Conservation (phyloP, 2,329 filamentous ascomycete species). For the Fusarium scirpi region DNA sequence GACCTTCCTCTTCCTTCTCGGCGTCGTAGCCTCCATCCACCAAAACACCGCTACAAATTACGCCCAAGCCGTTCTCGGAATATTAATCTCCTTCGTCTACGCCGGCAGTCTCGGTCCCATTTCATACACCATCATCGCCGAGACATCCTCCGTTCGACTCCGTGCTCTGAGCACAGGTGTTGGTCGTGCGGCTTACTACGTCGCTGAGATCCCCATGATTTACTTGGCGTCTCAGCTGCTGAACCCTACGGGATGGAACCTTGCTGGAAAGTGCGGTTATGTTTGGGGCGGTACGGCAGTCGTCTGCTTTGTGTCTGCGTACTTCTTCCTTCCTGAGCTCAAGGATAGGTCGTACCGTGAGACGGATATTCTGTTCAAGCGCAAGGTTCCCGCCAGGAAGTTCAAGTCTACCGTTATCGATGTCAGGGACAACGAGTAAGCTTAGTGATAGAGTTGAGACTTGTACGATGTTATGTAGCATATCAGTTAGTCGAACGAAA, state of each 20-base stretch:
- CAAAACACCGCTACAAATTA: slow-evolving; percentile 56
- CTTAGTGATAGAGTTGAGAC: fast-evolving
- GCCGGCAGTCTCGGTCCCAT: slow-evolving; percentile 70
- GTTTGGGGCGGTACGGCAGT: slow-evolving; percentile 70
- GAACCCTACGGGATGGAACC: slow-evolving; percentile 62
- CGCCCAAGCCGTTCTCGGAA: slow-evolving; percentile 71
- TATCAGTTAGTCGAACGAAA: neutral
- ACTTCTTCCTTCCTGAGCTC: slow-evolving; percentile 65
- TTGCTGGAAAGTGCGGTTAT: slow-evolving; percentile 68
- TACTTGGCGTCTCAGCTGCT: slow-evolving; percentile 71
- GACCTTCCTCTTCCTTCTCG: slow-evolving; percentile 66
- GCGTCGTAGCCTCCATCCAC: slow-evolving; percentile 66
- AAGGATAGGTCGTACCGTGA: slow-evolving; percentile 69
- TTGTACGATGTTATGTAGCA: neutral
- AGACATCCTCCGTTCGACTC: slow-evolving; percentile 74
- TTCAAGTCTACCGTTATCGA: slow-evolving; percentile 68
- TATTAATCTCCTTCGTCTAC: slow-evolving; percentile 75
- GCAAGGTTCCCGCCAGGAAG: slow-evolving; percentile 64
- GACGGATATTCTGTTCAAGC: slow-evolving; percentile 70
- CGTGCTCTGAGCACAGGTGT: slow-evolving; percentile 73
- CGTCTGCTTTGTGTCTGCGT: slow-evolving; percentile 64
- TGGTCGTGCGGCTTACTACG: slow-evolving; percentile 72
- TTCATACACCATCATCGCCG: slow-evolving; percentile 75
- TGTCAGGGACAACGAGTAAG: slow-evolving; percentile 71
- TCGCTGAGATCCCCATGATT: slow-evolving; percentile 74